Evolutionary conservation across 768 basidiomycete species (phyloP), one percentile per base, ranked within the genome.

Genomic region (Panellus pusillus): DNA sequence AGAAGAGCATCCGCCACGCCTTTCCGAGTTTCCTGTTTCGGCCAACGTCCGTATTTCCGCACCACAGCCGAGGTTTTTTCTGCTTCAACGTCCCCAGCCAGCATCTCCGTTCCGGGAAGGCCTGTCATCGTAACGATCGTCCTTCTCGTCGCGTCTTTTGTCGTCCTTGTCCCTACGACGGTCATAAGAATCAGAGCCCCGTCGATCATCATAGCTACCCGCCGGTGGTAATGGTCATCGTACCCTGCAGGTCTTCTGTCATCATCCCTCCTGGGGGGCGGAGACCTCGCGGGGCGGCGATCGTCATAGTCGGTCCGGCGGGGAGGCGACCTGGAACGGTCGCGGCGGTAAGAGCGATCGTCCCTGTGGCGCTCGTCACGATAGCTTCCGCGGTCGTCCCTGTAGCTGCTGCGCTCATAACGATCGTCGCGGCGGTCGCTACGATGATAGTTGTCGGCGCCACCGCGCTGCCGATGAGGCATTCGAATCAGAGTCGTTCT

Each of bases 201-300:
- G 84, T 76, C 82, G 87, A 72, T 85, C 85, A 84, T 89, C 87
- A 83, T 84, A 83, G 66, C 82, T 84, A 66, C 87, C 73, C 90
- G 86, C 72, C 90, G 85, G 72, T 83, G 24, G 24, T 24, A 24
- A 24, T 24, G 79, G 82, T 90, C 87, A 83, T 91, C 90, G 84
- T 91, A 89, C 84, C 88, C 89, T 85, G 87, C 86, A 84, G 87
- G 82, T 80, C 87, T 86, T 81, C 79, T 84, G 74, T 91, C 88
- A 78, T 91, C 88, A 73, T 91, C 87, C 80, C 89, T 87, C 80
- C 77, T 80, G 55, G 83, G 79, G 62, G 88, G 58, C 28, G 58
- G 58, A 45, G 58, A 60, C 54, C 58, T 52, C 41, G 55, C 49
- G 44, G 55, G 50, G 20, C 58, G 58, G 37, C 58, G 58, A 38